Evolutionary conservation across 345 rosid species (phyloP), one percentile per base, ranked within the genome.

Genomic region (Barbarea vulgaris): DNA sequence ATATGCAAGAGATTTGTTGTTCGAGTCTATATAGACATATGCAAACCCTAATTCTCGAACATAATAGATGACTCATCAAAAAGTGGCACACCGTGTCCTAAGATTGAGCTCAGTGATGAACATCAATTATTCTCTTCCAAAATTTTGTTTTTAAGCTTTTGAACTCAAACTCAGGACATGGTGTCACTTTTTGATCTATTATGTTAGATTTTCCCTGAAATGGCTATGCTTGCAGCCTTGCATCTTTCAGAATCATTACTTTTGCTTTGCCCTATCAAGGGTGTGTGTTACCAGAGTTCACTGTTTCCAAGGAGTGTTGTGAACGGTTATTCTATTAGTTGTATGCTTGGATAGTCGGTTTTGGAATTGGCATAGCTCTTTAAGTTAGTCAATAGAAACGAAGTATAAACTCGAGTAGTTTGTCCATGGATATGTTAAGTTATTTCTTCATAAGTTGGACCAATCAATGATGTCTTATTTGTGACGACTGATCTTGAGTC

Each of bases 401-500:
- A 67, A 52, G 5, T 22, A 3, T 67, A 67, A 19, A 34, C n/a
- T 52, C 12, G 15, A 34, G 50, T 67, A 52, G 72, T 22, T 67
- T 52, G 18, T 30, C 44, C 42, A 19, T 47, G 62, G 51, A 39
- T 68, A 41, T 54, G 61, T 21, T 28, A 58, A 33, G 36, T 59
- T 58, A 46, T 22, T 46, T 57, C 48, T 48, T 47, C 46, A 31
- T 10, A 42, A 71, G 19, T 22, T 37, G 42, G 18, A 27, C 3
- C 31, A 42, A 56, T 28, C 55, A 41, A 17, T 69, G 51, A 68
- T 69, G 41, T 55, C 64, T 39, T 41, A 11, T 57, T 0, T 28
- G 55, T 69, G 47, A 46, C 5, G 33, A 58, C 79, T 75, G 67
- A 75, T 75, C 47, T 60, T 51, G 67, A 4, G 41, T 39, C 37